These are phyloP conservation scores for Eutrema japonicum DNA, from an alignment of 345 rosid genomes.

Conservation along the genomic window DNA sequence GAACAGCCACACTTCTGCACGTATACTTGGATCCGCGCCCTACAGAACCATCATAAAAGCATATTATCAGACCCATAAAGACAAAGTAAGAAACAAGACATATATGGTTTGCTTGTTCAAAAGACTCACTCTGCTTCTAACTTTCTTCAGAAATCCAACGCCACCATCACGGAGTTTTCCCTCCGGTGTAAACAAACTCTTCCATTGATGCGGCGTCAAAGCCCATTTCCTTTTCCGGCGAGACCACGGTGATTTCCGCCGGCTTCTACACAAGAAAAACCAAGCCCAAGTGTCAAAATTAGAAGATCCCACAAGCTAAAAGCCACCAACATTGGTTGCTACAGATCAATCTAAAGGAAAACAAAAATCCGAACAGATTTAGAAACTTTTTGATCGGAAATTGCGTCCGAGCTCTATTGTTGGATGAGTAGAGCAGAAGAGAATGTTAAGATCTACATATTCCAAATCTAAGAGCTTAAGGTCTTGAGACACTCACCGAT, in stretches of 20 bases:
- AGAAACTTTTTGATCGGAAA: constrained; percentile 19
- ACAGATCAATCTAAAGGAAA: constrained; percentile 13
- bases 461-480: constrained; percentile 29
- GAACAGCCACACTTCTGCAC: constrained; percentile 95
- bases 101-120: constrained; percentile 2
- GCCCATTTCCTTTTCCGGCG: constrained; percentile 80
- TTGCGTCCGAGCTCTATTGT: background rate
- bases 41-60: constrained; percentile 40
- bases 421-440: background rate
- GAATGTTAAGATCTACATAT: constrained; percentile 33
- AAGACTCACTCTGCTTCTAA: constrained; percentile 86
- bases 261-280: constrained; percentile 51
- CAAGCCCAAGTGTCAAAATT: constrained; percentile 1
- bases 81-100: constrained; percentile 27
- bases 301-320: constrained; percentile 1
- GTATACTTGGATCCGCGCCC: constrained; percentile 94
- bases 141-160: constrained; percentile 80
- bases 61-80: constrained; percentile 10
- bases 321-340: constrained; percentile 12
- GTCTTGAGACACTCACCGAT: constrained; percentile 66
- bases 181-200: constrained; percentile 71
- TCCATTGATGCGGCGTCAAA: constrained; percentile 84
- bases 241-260: constrained; percentile 94
- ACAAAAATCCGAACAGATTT: constrained; percentile 1
- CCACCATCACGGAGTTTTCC: constrained; percentile 88